Percentiles rank a stretch among this genome's conserved stretches.
Conservation (phyloP, 2,329 filamentous ascomycete species). For the Sporothrix brunneoviolacea region DNA sequence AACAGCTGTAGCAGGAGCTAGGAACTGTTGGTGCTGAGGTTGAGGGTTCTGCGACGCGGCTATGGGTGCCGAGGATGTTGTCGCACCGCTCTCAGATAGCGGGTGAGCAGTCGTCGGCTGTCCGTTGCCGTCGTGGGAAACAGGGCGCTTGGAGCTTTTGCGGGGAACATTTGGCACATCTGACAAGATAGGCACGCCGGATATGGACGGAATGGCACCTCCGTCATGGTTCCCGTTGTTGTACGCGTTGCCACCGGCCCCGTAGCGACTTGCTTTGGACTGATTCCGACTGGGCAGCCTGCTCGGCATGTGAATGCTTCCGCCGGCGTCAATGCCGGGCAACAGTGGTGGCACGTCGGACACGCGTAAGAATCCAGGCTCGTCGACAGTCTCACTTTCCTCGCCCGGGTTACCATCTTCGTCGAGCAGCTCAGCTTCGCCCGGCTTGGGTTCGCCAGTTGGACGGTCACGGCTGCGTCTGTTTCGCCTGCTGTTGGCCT, state of each 20-base stretch:
- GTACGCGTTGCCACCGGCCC: conserved; percentile 28
- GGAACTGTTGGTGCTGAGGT: not conserved
- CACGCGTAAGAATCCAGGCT: conserved; percentile 22
- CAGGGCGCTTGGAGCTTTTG: conserved; percentile 60
- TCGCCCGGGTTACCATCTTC: conserved; percentile 40
- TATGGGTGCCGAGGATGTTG: not conserved
- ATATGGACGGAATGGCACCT: conserved; percentile 30
- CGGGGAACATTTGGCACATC: conserved; percentile 46
- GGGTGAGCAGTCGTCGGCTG: not conserved
- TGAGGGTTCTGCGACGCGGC: not conserved
- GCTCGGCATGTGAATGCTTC: conserved; percentile 57
- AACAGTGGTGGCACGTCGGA: conserved; percentile 49
- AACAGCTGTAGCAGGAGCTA: not conserved
- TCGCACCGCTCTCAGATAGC: not conserved
- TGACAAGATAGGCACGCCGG: conserved; percentile 25
- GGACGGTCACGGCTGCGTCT: conserved; percentile 7
- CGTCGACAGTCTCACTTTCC: conserved; percentile 28
- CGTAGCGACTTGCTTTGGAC: conserved; percentile 46
- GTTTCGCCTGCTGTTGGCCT: conserved; percentile 28
- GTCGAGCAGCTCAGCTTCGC: conserved; percentile 35
- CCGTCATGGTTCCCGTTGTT: conserved; percentile 24
- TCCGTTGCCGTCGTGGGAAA: not conserved
- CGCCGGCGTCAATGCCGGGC: conserved; percentile 53
- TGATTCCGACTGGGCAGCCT: conserved; percentile 38
- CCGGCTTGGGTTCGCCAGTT: conserved; percentile 15